These are phyloP conservation scores for Termitomyces sp. DNA, from an alignment of 768 basidiomycete genomes.

Conservation along the genomic window DNA sequence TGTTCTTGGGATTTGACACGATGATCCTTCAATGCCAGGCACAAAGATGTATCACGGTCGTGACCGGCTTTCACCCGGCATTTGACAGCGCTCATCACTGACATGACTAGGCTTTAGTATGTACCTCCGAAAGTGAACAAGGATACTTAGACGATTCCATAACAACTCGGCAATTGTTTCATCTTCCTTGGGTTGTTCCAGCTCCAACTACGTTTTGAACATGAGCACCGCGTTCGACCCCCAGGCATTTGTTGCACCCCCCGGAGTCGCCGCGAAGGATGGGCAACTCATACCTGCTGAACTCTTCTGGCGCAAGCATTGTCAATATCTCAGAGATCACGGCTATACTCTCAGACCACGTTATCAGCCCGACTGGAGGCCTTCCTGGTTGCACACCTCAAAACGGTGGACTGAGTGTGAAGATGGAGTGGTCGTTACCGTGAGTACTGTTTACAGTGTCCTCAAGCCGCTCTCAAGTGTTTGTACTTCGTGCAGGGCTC, in stretches of 20 bases:
- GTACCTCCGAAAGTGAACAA: too few species aligned
- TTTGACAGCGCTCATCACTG: too few species aligned
- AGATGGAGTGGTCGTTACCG: neutral
- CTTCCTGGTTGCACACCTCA: constrained; percentile 1
- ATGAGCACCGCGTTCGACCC: neutral
- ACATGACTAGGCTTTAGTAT: too few species aligned
- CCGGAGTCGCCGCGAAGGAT: neutral
- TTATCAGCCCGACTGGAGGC: constrained; percentile 5
- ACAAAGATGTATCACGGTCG: too few species aligned
- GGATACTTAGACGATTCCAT: too few species aligned
- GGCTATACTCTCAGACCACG: constrained; percentile 7
- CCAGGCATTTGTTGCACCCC: neutral
- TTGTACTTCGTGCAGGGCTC: neutral
- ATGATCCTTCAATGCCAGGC: too few species aligned
- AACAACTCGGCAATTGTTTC: too few species aligned
- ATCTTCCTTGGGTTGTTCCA: too few species aligned
- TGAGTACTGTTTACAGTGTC: neutral
- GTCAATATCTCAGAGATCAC: neutral
- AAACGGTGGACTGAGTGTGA: neutral
- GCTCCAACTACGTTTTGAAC: neutral
- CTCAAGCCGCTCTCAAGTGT: neutral
- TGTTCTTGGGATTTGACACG: too few species aligned
- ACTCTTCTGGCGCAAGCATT: constrained; percentile 8
- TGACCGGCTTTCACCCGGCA: too few species aligned
- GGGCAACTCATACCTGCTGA: neutral